Evolutionary conservation across 2,329 filamentous ascomycete species (phyloP), one percentile per base, ranked within the genome.

Genomic region (Talaromyces sp.): DNA sequence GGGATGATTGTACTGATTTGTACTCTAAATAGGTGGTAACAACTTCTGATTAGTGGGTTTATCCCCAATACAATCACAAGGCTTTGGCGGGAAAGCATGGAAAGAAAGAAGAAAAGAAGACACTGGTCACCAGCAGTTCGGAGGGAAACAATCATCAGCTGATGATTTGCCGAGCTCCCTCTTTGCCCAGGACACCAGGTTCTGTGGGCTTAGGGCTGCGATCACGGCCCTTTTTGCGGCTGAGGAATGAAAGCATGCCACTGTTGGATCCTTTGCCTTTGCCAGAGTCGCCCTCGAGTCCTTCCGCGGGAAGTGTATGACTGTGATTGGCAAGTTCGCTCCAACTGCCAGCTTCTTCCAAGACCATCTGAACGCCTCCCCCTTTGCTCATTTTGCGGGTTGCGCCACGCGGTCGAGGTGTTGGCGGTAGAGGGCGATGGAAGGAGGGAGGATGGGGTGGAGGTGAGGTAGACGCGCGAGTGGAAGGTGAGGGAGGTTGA

Each of bases 191-290:
- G 7, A 99, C 92, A 53, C 94, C 94, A 50, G 91, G 84, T 75
- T 97, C 92, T 71, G 91, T 93, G 22, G 92, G 92, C 76, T 96
- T 97, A 1, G 94, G 94, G 70, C 91, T 97, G 72, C 91, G 86
- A 50, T 91, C 91, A 58, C 92, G 82, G 24, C 92, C 91, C 77
- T 90, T 96, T 77, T 96, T 96, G 66, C 92, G 82, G 60, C 84
- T 90, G 55, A 97, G 79, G 71, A 99, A 95, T 1, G 91, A 90
- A 60, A 97, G 87, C 82, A 97, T 93, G 47, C 92, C 90, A 16
- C 87, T 86, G 47, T 72, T 75, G n/a, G 66, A 60, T 32, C 62
- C 70, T 81, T 88, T 61, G 75, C 78, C 54, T 65, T 74, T 75
- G 45, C 60, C 60, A 11, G 60, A 58, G 16, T 65, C 64, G 42